Percentiles rank a stretch among this genome's conserved stretches.
Evolutionary conservation across 2,329 filamentous ascomycete species (phyloP).

Genomic region (Phaeosphaeria sp.): DNA sequence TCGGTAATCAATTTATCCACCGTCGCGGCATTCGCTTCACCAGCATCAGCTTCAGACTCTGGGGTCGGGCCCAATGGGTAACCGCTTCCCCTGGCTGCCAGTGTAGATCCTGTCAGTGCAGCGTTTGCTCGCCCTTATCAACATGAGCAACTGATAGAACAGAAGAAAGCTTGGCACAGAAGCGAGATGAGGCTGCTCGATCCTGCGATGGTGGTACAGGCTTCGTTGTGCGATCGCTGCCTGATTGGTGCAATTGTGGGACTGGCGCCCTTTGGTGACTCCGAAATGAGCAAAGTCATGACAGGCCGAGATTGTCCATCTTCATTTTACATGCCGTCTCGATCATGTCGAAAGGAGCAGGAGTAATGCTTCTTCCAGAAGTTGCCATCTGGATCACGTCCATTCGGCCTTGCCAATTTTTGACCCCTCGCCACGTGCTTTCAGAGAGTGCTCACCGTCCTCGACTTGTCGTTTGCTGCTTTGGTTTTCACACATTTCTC

Average conservation of each 20-base stretch:
- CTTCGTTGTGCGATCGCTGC: background rate
- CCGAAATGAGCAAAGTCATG: conserved; percentile 3
- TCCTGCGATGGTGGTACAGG: background rate
- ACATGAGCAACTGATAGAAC: conserved; percentile 2
- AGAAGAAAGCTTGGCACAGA: conserved; percentile 5
- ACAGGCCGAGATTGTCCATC: conserved; percentile 2
- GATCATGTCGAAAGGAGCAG: background rate
- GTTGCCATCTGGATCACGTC: background rate
- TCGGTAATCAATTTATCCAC: background rate
- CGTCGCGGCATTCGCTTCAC: background rate
- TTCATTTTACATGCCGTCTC: background rate
- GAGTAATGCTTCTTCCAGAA: background rate
- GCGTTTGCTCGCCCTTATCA: conserved; percentile 2
- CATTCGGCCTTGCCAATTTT: background rate
- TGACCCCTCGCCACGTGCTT: background rate
- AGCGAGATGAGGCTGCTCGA: conserved; percentile 13
- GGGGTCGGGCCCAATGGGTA: conserved; percentile 12
- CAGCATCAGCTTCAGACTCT: conserved; percentile 2
- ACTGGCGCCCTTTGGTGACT: background rate
- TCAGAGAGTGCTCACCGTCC: background rate
- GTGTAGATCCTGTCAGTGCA: conserved; percentile 16
- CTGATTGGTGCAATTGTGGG: background rate
- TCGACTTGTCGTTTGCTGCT: background rate
- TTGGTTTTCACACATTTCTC: too few relatives aligned
- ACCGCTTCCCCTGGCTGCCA: conserved; percentile 7